phyloP scores from a whole-genome alignment of 2,329 filamentous ascomycete species.

The Neurospora sp. region DNA sequence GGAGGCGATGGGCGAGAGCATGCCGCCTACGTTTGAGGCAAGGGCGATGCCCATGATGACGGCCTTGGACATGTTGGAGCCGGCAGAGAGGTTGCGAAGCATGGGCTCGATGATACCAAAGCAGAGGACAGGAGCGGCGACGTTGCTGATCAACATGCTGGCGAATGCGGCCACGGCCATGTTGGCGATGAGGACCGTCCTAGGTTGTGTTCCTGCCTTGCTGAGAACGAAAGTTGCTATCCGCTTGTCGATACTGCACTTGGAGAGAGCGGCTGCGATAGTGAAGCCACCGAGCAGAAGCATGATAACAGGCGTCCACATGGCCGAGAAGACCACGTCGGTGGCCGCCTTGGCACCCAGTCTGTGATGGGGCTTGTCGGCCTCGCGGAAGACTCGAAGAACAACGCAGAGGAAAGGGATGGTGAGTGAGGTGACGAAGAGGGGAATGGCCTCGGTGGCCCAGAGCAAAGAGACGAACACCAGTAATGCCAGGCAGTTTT shows the following conservation, averaged over 20 bases:
- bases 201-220: constrained; percentile 86
- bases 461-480: constrained; percentile 89
- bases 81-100: constrained; percentile 80
- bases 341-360: constrained; percentile 75
- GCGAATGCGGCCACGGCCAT: constrained; percentile 98
- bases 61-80: constrained; percentile 89
- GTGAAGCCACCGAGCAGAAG: constrained; percentile 92
- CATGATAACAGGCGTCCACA: constrained; percentile 99
- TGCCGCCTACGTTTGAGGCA: constrained; percentile 90
- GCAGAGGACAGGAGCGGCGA: constrained; percentile 91
- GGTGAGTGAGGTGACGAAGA: constrained; percentile 90
- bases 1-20: constrained; percentile 92
- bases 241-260: constrained; percentile 95
- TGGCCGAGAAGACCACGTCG: constrained; percentile 77
- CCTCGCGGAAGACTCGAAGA: constrained; percentile 71
- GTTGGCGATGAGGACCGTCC: constrained; percentile 85
- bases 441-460: constrained; percentile 94
- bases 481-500: constrained; percentile 90
- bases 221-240: constrained; percentile 93
- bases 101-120: constrained; percentile 98
- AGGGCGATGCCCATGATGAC: constrained; percentile 92
- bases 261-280: constrained; percentile 86
- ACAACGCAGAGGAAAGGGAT: constrained; percentile 91
- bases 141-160: constrained; percentile 98
- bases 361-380: constrained; percentile 56